Evolutionary conservation across 345 rosid genomes (phyloP), one percentile per base, ranked within the genome.

Genomic region (Camelina neglecta): DNA sequence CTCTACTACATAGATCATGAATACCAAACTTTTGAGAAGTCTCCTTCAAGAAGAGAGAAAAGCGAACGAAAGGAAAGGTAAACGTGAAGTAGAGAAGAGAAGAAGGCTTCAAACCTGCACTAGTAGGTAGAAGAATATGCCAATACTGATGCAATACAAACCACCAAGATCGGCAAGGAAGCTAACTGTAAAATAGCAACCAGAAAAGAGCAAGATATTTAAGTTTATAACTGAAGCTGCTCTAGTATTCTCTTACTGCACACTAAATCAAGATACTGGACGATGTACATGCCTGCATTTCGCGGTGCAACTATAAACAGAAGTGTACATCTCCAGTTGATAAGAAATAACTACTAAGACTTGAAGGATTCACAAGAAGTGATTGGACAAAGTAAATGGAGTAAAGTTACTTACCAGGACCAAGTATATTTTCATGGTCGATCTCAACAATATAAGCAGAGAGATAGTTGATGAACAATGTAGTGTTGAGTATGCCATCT

Each of bases 91-190:
- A 41, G 65, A 35, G 56, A 64, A 54, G 79, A 79, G 6, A 62
- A 51, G 73, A 15, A 64, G 47, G 69, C 47, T 74, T 60, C 76
- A 68, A 83, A 95, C 99, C 82, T 95, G 99, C 78, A 89, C 97
- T 80, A 92, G 81, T 59, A 89, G 71, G 87, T 85, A 95, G 87
- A 90, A 89, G 84, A 95, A 95, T 76, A 95, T 85, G 76, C 91
- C 91, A 75, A 95, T 83, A 70, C 97, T 92, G 78, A 95, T 82
- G 89, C 99, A 95, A 81, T 86, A 95, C 58, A 95, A 83, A 72
- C 99, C 99, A 80, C 99, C 99, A 81, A 95, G 97, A 78, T 95
- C 97, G 0, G 99, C 99, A 60, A 95, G 91, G 88, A 95, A 92
- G 87, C 93, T 85, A 82, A 95, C 99, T 95, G 91, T 89, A 84